Evolutionary conservation across 2,329 filamentous ascomycete species (phyloP), one percentile per base, ranked within the genome.

Genomic region (Fusarium buxicola): DNA sequence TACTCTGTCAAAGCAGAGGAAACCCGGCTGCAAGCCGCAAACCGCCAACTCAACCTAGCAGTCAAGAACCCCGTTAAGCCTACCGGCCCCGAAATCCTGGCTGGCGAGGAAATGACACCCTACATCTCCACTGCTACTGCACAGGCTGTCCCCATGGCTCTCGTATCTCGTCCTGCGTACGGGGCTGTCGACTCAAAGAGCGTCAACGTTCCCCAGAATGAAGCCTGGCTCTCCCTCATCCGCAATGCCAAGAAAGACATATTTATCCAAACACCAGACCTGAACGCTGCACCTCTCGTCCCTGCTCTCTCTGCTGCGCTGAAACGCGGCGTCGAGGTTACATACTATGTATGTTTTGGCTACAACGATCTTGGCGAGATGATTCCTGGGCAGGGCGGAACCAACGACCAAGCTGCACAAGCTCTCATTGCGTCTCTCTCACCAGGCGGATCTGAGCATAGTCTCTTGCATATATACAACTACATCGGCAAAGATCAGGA

Each of bases 331-430:
- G 75, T 93, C 0, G 78, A 87, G 46, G 86, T 93, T 0, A 87
- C 84, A 1, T 89, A 87, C 72, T 93, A 91, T 62, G 81, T 92
- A 2, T 92, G 89, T 63, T 82, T 94, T 1, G 90, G 91, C 2
- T 94, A 94, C 76, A 94, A 94, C 61, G 91, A 94, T 64, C 79
- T 86, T 0, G 91, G 91, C 18, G 90, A 94, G 72, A 82, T 94
- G 28, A 84, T 94, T 1, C 91, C 91, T 0, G 84, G 86, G 57
- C 90, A 93, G 72, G 90, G 90, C 27, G 90, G 90, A 2, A 91
- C 87, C 13, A 93, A 93, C 70, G 90, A 93, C 60, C 88, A 89
- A 80, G 82, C 88, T 3, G 84, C 88, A 0, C 80, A 87, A 57
- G 77, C 82, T 8, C 78, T 94, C 4, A 85, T 89, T 74, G 74